A percentile compares a stretch with the other conserved stretches of the same genome.
Evolutionary conservation across 2,329 filamentous ascomycete genomes (phyloP).

Genomic region (Hymenoscyphus repandus): DNA sequence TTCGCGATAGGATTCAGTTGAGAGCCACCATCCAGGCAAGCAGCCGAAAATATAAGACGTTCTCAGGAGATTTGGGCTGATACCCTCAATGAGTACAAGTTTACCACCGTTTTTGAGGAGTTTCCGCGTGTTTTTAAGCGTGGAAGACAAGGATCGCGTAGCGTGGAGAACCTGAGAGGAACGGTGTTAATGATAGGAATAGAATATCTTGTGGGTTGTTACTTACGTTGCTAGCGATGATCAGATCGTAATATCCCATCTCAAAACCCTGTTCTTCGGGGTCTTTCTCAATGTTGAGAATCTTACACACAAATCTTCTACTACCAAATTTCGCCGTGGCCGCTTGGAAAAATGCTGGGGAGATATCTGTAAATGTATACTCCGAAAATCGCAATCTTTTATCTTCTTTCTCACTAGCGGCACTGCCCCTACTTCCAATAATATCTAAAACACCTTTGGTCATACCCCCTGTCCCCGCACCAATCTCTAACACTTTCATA

Average conservation of each 20-base stretch:
- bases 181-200: neutral
- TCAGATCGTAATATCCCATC: slow-evolving; percentile 33
- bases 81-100: slow-evolving; percentile 1
- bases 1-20: neutral
- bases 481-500: neutral
- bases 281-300: slow-evolving; percentile 32
- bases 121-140: slow-evolving; percentile 15
- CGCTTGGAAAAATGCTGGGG: slow-evolving; percentile 35
- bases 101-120: slow-evolving; percentile 23
- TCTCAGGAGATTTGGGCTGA: neutral
- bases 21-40: slow-evolving; percentile 13
- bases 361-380: slow-evolving; percentile 11
- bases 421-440: no score
- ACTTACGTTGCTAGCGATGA: slow-evolving; percentile 29
- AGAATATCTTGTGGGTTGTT: neutral
- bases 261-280: slow-evolving; percentile 30
- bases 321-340: slow-evolving; percentile 25
- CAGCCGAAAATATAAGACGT: slow-evolving; percentile 10
- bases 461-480: neutral
- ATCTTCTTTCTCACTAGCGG: no score
- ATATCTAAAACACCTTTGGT: neutral
- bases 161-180: slow-evolving; percentile 24
- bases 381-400: neutral
- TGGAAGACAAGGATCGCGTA: slow-evolving; percentile 14
- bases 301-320: slow-evolving; percentile 29